Conservation (phyloP, 2,329 filamentous ascomycete genomes). For the Exophiala dermatitidis region DNA sequence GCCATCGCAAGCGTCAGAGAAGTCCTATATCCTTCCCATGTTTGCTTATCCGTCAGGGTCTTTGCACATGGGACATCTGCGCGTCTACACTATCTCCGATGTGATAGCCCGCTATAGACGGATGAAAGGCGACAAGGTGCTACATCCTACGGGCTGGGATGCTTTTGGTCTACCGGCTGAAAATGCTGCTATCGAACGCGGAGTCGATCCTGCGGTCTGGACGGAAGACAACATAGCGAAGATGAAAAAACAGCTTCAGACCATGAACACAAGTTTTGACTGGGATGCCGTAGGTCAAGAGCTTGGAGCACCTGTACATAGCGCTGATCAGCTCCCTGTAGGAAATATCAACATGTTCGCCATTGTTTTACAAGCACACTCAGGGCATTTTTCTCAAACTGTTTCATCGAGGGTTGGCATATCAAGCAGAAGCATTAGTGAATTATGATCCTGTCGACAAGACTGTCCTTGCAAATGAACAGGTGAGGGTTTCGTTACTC, state of each 20-base stretch:
- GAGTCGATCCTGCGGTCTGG: slow-evolving; percentile 70
- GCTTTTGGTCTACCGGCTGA: slow-evolving; percentile 85
- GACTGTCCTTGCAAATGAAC: slow-evolving; percentile 86
- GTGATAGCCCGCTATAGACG: slow-evolving; percentile 68
- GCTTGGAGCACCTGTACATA: slow-evolving; percentile 22
- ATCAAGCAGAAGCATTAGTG: slow-evolving; percentile 74
- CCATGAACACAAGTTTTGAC: slow-evolving; percentile 76
- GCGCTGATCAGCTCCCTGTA: slow-evolving; percentile 36
- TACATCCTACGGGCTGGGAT: slow-evolving; percentile 94
- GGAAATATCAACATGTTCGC: slow-evolving; percentile 79
- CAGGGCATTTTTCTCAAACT: slow-evolving; percentile 78
- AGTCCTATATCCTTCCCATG: slow-evolving; percentile 74
- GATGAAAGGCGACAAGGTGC: slow-evolving; percentile 65
- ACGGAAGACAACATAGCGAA: slow-evolving; percentile 70
- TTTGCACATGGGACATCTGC: slow-evolving; percentile 77
- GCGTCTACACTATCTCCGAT: slow-evolving; percentile 87
- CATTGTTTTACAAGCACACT: slow-evolving; percentile 81
- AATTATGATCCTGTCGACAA: slow-evolving; percentile 88
- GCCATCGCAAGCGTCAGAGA: slow-evolving; percentile 28
- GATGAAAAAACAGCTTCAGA: slow-evolving; percentile 74
- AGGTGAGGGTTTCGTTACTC: slow-evolving; percentile 34
- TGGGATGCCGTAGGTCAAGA: slow-evolving; percentile 64
- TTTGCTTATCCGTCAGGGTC: slow-evolving; percentile 87
- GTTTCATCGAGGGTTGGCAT: slow-evolving; percentile 66
- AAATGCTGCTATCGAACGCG: slow-evolving; percentile 80